Evolutionary conservation across 768 basidiomycete genomes (phyloP), one percentile per base, ranked within the genome.

Genomic region (Macrolepiota dolichaula): DNA sequence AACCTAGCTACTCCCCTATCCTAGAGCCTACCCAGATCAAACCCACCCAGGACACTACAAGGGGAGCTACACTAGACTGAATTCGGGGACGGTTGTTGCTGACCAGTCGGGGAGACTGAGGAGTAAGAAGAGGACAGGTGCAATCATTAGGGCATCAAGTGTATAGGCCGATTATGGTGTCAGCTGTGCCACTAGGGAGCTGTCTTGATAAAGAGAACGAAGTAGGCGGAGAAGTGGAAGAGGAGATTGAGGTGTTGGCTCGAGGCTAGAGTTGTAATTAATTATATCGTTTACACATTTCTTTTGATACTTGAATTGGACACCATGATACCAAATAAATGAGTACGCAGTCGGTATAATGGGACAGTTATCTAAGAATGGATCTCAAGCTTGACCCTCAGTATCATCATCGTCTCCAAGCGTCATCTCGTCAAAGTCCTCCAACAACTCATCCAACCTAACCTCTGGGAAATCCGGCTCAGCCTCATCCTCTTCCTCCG

Each of bases 361-460:
- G 9, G 19, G 15, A 9, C 42, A 42, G 15, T 7, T 19, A 19
- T 44, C 17, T 44, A 22, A 10, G 1, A 44, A 6, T 7, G 19
- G 19, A 42, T 19, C 25, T n/a, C 35, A 44, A 4, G 24, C 24
- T 10, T 54, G 51, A 15, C 58, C 29, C 22, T 50, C 51, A 24
- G 36, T 68, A 7, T 65, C 68, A n/a, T 65, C 66, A 6, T 71
- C 71, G 24, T 71, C 73, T 5, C 81, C 83, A 40, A 97, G 79
- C 9, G 88, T 92, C 88, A 98, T 82, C 73, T 93, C 93, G 66
- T 97, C 94, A 67, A 97, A 94, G 72, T 90, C 87, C 62, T 97
- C 94, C 68, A 98, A 73, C 63, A 98, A 72, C 74, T 98, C 95
- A 65, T 94, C 86, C 68, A 96, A 71, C 61, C 81, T 79, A 46